phyloP scores from a whole-genome alignment of 2,329 filamentous ascomycete genomes.

The Neopestalotiopsis sp. region DNA sequence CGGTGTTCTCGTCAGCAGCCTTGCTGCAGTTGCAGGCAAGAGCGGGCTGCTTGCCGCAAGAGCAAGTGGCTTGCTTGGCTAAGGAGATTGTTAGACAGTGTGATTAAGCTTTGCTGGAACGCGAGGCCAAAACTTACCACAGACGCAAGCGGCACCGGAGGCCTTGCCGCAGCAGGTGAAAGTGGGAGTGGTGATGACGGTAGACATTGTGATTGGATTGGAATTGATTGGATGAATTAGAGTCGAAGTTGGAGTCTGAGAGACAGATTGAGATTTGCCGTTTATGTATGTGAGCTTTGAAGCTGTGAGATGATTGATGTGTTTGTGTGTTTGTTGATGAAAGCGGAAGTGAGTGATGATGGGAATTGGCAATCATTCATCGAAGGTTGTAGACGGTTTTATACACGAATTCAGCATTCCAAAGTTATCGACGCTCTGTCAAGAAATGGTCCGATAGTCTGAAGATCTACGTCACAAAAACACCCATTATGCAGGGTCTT shows the following conservation, averaged over 20 bases:
- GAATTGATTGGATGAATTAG: background rate
- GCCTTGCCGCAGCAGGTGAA: conserved; percentile 64
- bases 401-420: background rate
- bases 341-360: background rate
- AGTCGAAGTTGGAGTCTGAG: background rate
- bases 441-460: conserved; percentile 14
- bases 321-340: background rate
- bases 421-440: background rate
- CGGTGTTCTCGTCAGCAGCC: conserved; percentile 74
- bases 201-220: conserved; percentile 35
- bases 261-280: background rate
- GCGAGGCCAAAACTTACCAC: conserved; percentile 51
- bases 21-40: conserved; percentile 87
- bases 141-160: conserved; percentile 54
- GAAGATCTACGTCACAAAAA: conserved; percentile 17
- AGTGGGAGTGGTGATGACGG: conserved; percentile 36
- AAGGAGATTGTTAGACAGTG: conserved; percentile 22
- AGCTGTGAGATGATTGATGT: background rate
- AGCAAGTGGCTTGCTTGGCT: conserved; percentile 76
- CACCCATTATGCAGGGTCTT: conserved; percentile 13
- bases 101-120: background rate
- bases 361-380: background rate
- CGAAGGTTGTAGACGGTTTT: background rate
- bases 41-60: conserved; percentile 86
- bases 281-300: background rate